Percentiles rank a stretch among this genome's conserved stretches.
Conservation (phyloP, 176 grass and related monocot genomes). For the Paspalum vaginatum region DNA sequence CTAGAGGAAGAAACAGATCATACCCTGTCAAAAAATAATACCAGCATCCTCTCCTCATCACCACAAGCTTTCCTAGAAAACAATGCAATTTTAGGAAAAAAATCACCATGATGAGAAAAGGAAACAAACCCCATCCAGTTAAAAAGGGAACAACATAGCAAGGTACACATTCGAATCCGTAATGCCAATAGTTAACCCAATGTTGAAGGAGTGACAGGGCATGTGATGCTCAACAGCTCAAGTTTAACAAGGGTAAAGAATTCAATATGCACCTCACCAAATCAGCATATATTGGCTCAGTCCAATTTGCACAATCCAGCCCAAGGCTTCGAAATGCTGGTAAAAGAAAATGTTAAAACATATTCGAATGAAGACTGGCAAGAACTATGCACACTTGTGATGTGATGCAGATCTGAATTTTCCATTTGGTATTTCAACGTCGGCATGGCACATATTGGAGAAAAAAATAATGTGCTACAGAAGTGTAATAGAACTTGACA, state of each 20-base stretch:
- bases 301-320: constrained; percentile 97
- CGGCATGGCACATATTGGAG: not conserved
- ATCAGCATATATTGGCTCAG: constrained; percentile 87
- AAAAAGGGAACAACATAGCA: not conserved
- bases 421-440: constrained; percentile 12
- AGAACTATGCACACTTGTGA: not conserved
- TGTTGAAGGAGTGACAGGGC: not conserved
- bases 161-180: not conserved
- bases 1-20: constrained; percentile 23
- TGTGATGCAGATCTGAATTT: not conserved
- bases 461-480: not conserved
- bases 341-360: not conserved
- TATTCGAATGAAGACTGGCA: constrained; percentile 9
- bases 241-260: constrained; percentile 18
- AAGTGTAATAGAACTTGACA: constrained; percentile 28
- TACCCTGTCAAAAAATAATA: constrained; percentile 94
- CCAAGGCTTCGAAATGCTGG: constrained; percentile 91
- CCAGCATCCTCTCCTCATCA: constrained; percentile 86
- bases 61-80: constrained; percentile 83
- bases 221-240: constrained; percentile 23
- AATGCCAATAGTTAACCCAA: constrained; percentile 26
- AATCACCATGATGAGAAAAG: constrained; percentile 24
- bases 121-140: not conserved
- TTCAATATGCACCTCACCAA: constrained; percentile 61
- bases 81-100: constrained; percentile 30